Conservation (phyloP, 768 basidiomycete genomes). For the Agrocybe praecox region DNA sequence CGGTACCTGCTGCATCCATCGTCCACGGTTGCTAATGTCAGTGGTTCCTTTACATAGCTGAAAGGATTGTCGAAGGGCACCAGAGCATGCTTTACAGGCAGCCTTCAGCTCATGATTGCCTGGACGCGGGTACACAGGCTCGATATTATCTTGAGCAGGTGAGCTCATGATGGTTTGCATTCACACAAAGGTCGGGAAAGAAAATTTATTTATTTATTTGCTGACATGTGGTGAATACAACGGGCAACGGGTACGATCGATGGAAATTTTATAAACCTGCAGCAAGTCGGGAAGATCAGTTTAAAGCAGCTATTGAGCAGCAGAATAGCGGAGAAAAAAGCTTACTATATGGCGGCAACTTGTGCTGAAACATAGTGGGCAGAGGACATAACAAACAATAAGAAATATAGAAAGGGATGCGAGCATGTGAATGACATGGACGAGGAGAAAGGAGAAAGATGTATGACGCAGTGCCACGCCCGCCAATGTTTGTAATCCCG, state of each 20-base stretch:
- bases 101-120: background rate
- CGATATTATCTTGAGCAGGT: background rate
- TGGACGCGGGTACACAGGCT: background rate
- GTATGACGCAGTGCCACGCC: background rate
- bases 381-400: too few relatives aligned
- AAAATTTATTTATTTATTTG: background rate
- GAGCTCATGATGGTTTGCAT: background rate
- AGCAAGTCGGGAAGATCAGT: too few relatives aligned
- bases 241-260: background rate
- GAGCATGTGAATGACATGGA: background rate
- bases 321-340: too few relatives aligned
- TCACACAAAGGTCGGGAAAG: background rate
- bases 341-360: too few relatives aligned
- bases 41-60: background rate
- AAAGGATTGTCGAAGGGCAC: background rate
- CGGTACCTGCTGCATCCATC: background rate
- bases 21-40: background rate
- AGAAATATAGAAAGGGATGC: too few relatives aligned
- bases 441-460: background rate
- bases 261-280: too few relatives aligned
- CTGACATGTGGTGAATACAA: background rate
- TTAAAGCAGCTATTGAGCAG: too few relatives aligned
- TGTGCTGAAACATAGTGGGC: too few relatives aligned
- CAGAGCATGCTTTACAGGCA: background rate
- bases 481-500: background rate